Conservation (phyloP, 805 yeast genomes). For the Wickerhamomyces kurtzmanii region DNA sequence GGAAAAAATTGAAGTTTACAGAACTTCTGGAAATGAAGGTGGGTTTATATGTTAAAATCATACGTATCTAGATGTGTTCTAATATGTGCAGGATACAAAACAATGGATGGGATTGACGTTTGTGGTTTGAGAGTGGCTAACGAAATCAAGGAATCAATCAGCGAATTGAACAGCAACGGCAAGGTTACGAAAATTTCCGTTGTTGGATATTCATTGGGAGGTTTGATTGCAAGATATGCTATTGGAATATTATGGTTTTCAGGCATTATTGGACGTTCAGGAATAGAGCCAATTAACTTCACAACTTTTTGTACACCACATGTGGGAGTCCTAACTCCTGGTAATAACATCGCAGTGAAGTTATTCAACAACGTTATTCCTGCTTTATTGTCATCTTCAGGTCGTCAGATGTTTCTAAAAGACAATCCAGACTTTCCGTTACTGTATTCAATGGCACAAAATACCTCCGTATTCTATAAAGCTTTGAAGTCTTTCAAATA, state of each 20-base stretch:
- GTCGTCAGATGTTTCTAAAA: conserved; percentile 61
- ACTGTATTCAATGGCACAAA: conserved; percentile 55
- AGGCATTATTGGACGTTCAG: conserved; percentile 40
- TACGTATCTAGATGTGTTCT: conserved; percentile 28
- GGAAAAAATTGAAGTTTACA: conserved; percentile 11
- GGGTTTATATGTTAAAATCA: conserved; percentile 3
- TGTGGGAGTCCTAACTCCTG: conserved; percentile 57
- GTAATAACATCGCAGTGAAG: conserved; percentile 35
- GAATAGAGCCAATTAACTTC: conserved; percentile 46
- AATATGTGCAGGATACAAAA: conserved; percentile 60
- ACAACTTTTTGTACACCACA: conserved; percentile 65
- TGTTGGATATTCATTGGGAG: conserved; percentile 82
- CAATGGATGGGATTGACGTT: conserved; percentile 82
- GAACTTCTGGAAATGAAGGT: conserved; percentile 15
- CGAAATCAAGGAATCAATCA: conserved; percentile 43
- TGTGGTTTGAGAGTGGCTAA: conserved; percentile 69
- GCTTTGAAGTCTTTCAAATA: conserved; percentile 45
- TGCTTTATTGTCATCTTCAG: conserved; percentile 56
- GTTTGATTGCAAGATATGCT: conserved; percentile 69
- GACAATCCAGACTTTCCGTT: conserved; percentile 43
- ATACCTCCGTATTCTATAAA: conserved; percentile 46
- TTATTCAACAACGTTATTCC: conserved; percentile 60
- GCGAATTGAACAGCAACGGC: conserved; percentile 12
- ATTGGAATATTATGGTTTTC: conserved; percentile 56
- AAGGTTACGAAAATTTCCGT: conserved; percentile 58